Evolutionary conservation across 176 grass and related monocot species (phyloP), one percentile per base, ranked within the genome.

Genomic region (Microstegium vimineum): DNA sequence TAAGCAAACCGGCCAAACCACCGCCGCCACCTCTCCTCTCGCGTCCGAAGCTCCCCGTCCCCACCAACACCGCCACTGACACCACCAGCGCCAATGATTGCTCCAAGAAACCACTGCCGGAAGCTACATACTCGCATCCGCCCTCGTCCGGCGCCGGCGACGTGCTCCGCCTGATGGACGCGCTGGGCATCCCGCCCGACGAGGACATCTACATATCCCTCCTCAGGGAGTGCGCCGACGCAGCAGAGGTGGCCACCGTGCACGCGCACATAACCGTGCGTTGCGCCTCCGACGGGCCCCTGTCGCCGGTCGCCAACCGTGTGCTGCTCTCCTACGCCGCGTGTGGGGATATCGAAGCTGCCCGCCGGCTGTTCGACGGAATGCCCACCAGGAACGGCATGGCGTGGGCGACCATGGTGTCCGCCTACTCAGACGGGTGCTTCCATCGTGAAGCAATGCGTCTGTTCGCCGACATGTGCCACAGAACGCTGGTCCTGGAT

Each of bases 201-300:
- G 95, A 94, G 80, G 95, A 94, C 67, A 26, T 94, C 65, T 94
- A 98, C 88, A 31, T 94, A 9, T 89, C 83, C 46, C 86, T 98
- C 32, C 81, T 98, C 35, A 88, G 87, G 63, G 95, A 93, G 11
- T 94, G 88, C 88, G 63, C 85, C 25, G 66, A 84, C 18, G 86
- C 84, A 2, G 42, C 20, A 3, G 90, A 98, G 82, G 92, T 87
- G 37, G 65, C 86, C 17, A 2, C 56, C 4, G 80, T 98, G 57
- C 84, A 93, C 71, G 36, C 88, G 3, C 92, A 98, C 74, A 41
- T 93, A 6, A 2, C 27, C 4, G 43, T 30, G 16, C 31, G 4
- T 5, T 7, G 46, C 28, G 6, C 10, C 25, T 1, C 33, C 11
- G 18, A 23, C 5, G 18, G 5, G 10, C 23, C 78, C 42, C 61